Percentiles rank a stretch among this genome's conserved stretches.
These are phyloP conservation scores for Adiantum capillusveneris DNA, from an alignment of 75 land plant species.

Conservation along the genomic window DNA sequence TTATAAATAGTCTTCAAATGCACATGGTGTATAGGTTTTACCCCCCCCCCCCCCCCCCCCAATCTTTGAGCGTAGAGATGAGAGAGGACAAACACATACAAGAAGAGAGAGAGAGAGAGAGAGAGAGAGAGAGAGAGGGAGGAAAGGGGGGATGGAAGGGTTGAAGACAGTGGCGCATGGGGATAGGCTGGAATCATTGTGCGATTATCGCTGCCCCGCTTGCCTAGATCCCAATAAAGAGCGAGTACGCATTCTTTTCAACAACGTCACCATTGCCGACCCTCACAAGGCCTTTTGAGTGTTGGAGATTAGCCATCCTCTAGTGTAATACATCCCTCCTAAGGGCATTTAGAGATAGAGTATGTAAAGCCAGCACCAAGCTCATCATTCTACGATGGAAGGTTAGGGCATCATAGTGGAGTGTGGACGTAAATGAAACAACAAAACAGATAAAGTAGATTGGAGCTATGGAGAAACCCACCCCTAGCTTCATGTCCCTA, in stretches of 20 bases:
- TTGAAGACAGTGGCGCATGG: constrained; percentile 11
- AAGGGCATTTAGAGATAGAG: constrained; percentile 18
- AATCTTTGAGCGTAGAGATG: too few relatives aligned
- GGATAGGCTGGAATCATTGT: constrained; percentile 19
- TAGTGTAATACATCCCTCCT: constrained; percentile 24
- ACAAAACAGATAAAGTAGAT: constrained; percentile 13
- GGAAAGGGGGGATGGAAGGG: constrained; percentile 11
- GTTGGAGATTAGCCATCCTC: constrained; percentile 24
- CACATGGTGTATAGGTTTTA: too few relatives aligned
- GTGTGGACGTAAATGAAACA: constrained; percentile 10
- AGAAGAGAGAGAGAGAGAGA: too few relatives aligned
- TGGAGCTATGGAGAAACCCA: constrained; percentile 25
- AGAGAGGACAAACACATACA: too few relatives aligned
- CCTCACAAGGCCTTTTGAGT: constrained; percentile 13
- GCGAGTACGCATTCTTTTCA: constrained; percentile 10
- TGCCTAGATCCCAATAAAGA: constrained; percentile 14
- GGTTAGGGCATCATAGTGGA: constrained; percentile 18
- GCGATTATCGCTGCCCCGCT: constrained; percentile 23
- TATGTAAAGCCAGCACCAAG: constrained; percentile 10
- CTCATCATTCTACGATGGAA: constrained; percentile 25
- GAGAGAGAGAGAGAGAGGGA: too few relatives aligned
- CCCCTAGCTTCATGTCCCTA: constrained; percentile 7
- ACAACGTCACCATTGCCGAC: constrained; percentile 11
- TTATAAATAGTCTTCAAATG: too few relatives aligned
- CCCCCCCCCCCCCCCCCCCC: too few relatives aligned